Evolutionary conservation across 2,329 filamentous ascomycete genomes (phyloP).

Genomic region (Waltergamsia citrina): DNA sequence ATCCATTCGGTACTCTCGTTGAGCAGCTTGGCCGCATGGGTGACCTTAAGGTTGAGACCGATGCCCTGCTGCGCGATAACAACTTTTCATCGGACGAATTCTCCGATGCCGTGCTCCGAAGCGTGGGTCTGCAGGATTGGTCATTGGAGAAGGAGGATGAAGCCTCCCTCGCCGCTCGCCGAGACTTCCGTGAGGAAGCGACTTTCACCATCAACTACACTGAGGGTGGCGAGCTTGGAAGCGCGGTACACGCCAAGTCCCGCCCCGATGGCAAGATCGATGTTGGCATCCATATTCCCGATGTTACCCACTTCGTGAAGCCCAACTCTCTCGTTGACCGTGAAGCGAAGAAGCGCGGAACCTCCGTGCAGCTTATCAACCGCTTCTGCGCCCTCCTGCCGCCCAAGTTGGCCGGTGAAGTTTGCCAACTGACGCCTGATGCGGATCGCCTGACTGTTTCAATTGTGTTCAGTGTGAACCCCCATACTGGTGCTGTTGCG

Average conservation of each 20-base stretch:
- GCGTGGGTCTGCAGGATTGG: conserved; percentile 88
- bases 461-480: conserved; percentile 85
- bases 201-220: conserved; percentile 90
- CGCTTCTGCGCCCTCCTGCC: conserved; percentile 82
- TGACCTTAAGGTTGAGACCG: conserved; percentile 93
- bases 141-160: conserved; percentile 77
- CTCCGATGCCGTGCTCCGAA: conserved; percentile 89
- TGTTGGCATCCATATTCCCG: conserved; percentile 89
- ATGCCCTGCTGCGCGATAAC: conserved; percentile 93
- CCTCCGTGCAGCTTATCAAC: conserved; percentile 90
- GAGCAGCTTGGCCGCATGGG: conserved; percentile 97
- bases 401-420: conserved; percentile 71
- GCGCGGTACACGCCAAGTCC: conserved; percentile 86
- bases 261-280: conserved; percentile 79
- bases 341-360: conserved; percentile 96
- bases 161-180: conserved; percentile 60
- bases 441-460: conserved; percentile 86
- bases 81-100: conserved; percentile 98
- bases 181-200: conserved; percentile 82
- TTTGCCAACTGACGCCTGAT: conserved; percentile 81
- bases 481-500: conserved; percentile 64
- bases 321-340: conserved; percentile 89
- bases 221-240: conserved; percentile 78
- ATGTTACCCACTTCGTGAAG: conserved; percentile 96
- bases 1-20: conserved; percentile 94